Evolutionary conservation across 106 monocot genomes (phyloP), one percentile per base, ranked within the genome.

Genomic region (Apostasia ramifera): DNA sequence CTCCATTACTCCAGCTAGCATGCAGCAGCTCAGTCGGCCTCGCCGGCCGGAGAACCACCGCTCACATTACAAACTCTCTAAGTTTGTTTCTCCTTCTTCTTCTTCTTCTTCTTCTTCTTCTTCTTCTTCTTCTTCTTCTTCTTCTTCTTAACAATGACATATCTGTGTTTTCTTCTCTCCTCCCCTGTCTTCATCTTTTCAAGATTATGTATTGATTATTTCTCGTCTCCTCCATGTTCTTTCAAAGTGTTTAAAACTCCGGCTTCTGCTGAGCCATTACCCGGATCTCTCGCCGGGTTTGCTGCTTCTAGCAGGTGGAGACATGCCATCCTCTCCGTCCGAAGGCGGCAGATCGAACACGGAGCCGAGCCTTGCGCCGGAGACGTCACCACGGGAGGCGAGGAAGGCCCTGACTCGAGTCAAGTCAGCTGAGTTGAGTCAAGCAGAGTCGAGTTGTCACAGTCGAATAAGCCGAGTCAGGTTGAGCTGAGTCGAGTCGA

Each of bases 301-400:
- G 6, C 40, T 87, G 55, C 73, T 79, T 26, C 69, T 68, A 6
- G 53, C 80, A 37, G 86, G 86, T 2, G 81, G 83, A 1, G 77
- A 79, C 1, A 11, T 65, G 44, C 56, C 66, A 47, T 8, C 70
- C 26, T 2, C 50, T 26, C 77, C 72, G 1, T 63, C 57, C 8
- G 44, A 8, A 38, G 44, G 53, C 12, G 26, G 66, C 42, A n/a
- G n/a, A n/a, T n/a, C n/a, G n/a, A n/a, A n/a, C n/a, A 73, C 40
- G 74, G 71, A 15, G 2, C 58, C 75, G 8, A 40, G 67, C 61
- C n/a, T n/a, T n/a, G n/a, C n/a, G n/a, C n/a, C 42, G 50, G 3
- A 55, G 61, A 38, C 57, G 48, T 55, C 56, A 67, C 50, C 55
- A 64, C 46, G n/a, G n/a, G n/a, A n/a, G n/a, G n/a, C n/a, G n/a